Conservation (phyloP, 768 basidiomycete species). For the Tricholoma furcatifolium region DNA sequence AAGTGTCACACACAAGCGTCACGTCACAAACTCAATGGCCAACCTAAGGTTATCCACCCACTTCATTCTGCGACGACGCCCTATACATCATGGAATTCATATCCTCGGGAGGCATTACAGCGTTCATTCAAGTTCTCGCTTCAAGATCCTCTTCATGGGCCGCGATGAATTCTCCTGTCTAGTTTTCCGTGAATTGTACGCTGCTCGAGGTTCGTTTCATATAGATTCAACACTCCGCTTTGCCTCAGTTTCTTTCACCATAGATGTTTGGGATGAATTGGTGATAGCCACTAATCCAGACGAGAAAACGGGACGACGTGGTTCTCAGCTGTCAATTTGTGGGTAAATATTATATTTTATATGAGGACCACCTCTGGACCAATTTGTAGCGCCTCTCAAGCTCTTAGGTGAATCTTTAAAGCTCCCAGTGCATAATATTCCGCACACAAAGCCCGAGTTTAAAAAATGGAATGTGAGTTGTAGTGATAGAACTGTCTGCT, state of each 20-base stretch:
- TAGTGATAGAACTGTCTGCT: neutral
- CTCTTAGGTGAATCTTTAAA: conserved; percentile 49
- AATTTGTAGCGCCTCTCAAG: conserved; percentile 66
- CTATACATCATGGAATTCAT: neutral
- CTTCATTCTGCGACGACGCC: neutral
- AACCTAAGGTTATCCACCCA: too few species aligned
- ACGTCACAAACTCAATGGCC: too few species aligned
- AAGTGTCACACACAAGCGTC: too few species aligned
- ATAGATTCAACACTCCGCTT: neutral
- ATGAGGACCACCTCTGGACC: conserved; percentile 5
- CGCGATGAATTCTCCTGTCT: conserved; percentile 85
- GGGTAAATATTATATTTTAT: conserved; percentile 18
- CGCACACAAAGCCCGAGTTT: conserved; percentile 57
- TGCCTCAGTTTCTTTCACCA: neutral
- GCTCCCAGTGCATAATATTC: conserved; percentile 61
- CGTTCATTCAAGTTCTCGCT: conserved; percentile 26
- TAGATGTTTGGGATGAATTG: conserved; percentile 79
- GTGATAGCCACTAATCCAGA: conserved; percentile 74
- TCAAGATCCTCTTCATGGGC: conserved; percentile 85
- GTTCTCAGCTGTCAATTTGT: conserved; percentile 59
- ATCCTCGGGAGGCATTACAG: neutral
- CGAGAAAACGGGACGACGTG: conserved; percentile 58
- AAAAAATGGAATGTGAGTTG: conserved; percentile 60
- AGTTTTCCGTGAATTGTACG: conserved; percentile 63
- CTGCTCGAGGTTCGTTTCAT: conserved; percentile 51